phyloP scores from a whole-genome alignment of 495 filamentous ascomycete species.

The Xylaria castorea region DNA sequence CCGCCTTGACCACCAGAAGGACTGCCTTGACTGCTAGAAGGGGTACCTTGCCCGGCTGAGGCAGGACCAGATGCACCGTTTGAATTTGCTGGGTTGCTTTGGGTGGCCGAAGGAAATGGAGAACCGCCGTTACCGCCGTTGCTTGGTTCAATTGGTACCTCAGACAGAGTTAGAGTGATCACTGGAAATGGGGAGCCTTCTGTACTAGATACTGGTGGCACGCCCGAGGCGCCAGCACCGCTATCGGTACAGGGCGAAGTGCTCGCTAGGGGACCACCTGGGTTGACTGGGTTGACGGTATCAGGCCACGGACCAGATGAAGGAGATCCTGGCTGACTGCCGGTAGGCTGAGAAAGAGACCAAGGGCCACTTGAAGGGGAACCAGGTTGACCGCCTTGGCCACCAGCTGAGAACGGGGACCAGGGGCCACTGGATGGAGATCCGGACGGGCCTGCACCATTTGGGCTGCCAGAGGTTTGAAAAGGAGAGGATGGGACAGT shows the following conservation, averaged over 20 bases:
- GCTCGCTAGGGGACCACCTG: conserved; percentile 27
- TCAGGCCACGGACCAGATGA: conserved; percentile 7
- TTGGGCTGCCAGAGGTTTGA: background rate
- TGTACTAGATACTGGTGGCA: conserved; percentile 4
- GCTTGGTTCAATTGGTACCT: conserved; percentile 2
- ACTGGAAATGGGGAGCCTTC: conserved; percentile 23
- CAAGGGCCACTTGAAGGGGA: conserved; percentile 12
- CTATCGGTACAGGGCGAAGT: conserved; percentile 10
- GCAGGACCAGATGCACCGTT: conserved; percentile 3
- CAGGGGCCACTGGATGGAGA: conserved; percentile 11
- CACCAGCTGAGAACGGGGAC: background rate
- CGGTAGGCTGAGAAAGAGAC: conserved; percentile 19
- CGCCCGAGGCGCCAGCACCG: background rate
- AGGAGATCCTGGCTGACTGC: conserved; percentile 17
- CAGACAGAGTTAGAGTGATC: conserved; percentile 22
- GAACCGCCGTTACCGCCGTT: conserved; percentile 9
- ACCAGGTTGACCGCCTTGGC: conserved; percentile 19
- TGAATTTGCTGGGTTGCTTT: background rate
- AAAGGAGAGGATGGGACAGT: background rate
- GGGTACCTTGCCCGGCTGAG: background rate
- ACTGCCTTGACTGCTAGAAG: background rate
- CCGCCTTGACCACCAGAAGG: background rate
- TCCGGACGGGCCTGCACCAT: background rate
- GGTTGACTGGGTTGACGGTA: conserved; percentile 13
- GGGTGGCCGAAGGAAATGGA: conserved; percentile 4